Base-by-base conservation (phyloP, 169 alveolate genomes). In the Cyclospora cayetanensis region DNA sequence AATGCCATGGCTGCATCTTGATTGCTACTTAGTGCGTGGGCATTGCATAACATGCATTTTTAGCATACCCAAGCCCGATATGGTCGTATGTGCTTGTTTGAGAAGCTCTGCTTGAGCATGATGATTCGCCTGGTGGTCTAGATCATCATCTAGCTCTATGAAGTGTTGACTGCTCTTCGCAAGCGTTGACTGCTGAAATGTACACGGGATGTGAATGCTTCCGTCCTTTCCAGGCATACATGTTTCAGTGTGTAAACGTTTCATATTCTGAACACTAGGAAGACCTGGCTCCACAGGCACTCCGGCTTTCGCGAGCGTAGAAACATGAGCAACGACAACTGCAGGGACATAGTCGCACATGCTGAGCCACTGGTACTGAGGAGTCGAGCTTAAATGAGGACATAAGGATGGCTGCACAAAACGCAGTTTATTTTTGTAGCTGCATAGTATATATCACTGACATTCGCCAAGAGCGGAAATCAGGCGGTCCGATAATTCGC, bases 231-330 rank as follows among this genome's bases (percentile, higher is more conserved):
- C 11, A 35, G 90, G 76, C 76, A 80, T 7, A 34, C 90, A 80
- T 22, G 90, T 80, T 20, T 52, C 74, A 20, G 41, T 39, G 43
- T 80, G 90, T 55, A 80, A 20, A 5, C 90, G 90, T 7, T n/a
- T 80, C 90, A 80, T 52, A 52, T 80, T 80, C n/a, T 80, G 90
- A 15, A 52, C 41, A 22, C 25, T 72, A 35, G 90, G 66, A 34
- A 80, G 11, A 25, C 90, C 90, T 34, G 66, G 90, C 60, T 80
- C 90, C 15, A 80, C 90, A 18, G 90, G 90, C 76, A 50, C 90
- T 34, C 90, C 90, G 35, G 90, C 90, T 18, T 52, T 63, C 35
- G 74, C 76, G 34, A 80, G 76, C 29, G 90, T 53, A 53, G 72
- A 25, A 35, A 80, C 76, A 25, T 80, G 90, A 9, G 53, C 90